A percentile compares a stretch with the other conserved stretches of the same genome.
Evolutionary conservation across 192 early-diverging fungal genomes (phyloP).

Genomic region (Coemansia sp.): DNA sequence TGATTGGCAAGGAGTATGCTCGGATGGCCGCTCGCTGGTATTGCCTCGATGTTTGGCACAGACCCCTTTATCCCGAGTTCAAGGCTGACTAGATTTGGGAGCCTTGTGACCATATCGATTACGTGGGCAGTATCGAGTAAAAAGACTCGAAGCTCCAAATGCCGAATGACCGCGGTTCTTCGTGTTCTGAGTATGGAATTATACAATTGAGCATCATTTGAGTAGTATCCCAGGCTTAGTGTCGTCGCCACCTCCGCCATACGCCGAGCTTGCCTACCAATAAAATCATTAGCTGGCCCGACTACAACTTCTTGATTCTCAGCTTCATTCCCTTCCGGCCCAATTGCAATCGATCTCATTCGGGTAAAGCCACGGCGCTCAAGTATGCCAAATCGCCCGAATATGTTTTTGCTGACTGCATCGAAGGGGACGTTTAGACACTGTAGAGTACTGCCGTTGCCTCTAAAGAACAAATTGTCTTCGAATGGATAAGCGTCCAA

Average conservation of each 20-base stretch:
- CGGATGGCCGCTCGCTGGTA: background rate
- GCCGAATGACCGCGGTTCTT: background rate
- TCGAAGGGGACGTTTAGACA: background rate
- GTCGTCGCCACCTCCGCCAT: background rate
- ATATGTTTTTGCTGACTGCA: background rate
- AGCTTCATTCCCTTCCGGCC: background rate
- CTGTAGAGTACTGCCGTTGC: background rate
- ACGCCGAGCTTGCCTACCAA: background rate
- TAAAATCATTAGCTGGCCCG: background rate
- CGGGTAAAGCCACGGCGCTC: background rate
- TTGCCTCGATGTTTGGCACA: background rate
- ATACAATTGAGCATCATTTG: background rate
- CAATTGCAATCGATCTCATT: background rate
- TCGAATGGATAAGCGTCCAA: background rate
- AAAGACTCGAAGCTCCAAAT: background rate
- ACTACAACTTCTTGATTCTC: background rate
- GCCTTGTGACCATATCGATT: background rate
- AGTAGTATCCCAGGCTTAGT: background rate
- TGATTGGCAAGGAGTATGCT: background rate
- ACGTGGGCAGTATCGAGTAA: background rate
- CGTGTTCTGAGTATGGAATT: background rate
- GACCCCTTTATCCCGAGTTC: background rate
- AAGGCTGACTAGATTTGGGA: background rate
- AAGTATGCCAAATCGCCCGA: background rate
- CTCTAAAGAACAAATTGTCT: background rate